Percentiles rank a stretch among this genome's conserved stretches.
These are phyloP conservation scores for Paecilomyces sp. DNA, from an alignment of 2,329 filamentous ascomycete genomes.

Conservation along the genomic window DNA sequence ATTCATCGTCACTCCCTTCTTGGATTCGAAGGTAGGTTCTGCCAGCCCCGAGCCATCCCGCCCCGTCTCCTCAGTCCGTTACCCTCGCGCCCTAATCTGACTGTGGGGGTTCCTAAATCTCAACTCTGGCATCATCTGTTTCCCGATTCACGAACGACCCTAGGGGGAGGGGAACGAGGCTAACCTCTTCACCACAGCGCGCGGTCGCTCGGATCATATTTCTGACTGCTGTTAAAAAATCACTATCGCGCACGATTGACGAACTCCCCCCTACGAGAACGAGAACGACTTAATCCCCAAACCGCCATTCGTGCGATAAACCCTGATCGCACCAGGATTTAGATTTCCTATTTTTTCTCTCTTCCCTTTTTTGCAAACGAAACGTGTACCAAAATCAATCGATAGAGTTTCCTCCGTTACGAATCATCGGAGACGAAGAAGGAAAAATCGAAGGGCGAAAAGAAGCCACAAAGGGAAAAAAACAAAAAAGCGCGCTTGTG, in stretches of 20 bases:
- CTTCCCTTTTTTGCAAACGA: background rate
- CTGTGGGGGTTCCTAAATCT: background rate
- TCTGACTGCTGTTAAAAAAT: slow-evolving; percentile 9
- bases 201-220: slow-evolving; percentile 19
- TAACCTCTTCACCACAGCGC: slow-evolving; percentile 16
- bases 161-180: slow-evolving; percentile 1
- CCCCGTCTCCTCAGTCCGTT: background rate
- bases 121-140: background rate
- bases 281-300: slow-evolving; percentile 2
- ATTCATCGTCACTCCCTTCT: slow-evolving; percentile 25
- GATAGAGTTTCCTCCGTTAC: background rate
- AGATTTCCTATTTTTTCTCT: slow-evolving; percentile 1
- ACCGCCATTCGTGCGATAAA: slow-evolving; percentile 7
- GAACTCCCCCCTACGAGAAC: slow-evolving; percentile 5
- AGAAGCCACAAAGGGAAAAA: background rate
- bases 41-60: slow-evolving; percentile 1
- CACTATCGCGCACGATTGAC: slow-evolving; percentile 10
- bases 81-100: background rate
- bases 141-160: background rate
- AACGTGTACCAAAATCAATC: background rate
- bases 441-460: no score
- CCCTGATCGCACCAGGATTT: slow-evolving; percentile 1
- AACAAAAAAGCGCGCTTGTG: background rate
- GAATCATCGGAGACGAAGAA: background rate
- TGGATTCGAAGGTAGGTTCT: slow-evolving; percentile 22